phyloP scores from a whole-genome alignment of 176 grass and related monocot genomes.

The Raddia distichophylla region DNA sequence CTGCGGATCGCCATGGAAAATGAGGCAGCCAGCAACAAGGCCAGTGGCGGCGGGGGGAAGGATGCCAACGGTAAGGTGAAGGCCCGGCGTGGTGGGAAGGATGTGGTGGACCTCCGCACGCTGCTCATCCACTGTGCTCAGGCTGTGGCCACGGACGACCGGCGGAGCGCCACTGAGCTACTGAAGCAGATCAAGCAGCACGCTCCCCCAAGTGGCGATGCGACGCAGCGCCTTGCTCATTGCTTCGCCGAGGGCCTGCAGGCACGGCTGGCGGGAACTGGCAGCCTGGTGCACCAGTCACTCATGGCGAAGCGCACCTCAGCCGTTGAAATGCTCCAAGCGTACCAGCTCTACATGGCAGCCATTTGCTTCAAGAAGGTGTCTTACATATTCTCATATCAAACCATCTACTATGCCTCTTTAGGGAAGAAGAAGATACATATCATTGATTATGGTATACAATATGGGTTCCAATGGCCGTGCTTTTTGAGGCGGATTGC shows the following conservation, averaged over 20 bases:
- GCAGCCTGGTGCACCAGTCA: slow-evolving; percentile 66
- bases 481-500: slow-evolving; percentile 60
- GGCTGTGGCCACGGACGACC: slow-evolving; percentile 67
- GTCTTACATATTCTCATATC: slow-evolving; percentile 50
- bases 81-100: slow-evolving; percentile 42
- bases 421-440: slow-evolving; percentile 66
- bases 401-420: slow-evolving; percentile 55
- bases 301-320: slow-evolving; percentile 69
- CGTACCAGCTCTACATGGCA: slow-evolving; percentile 79
- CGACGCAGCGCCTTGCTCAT: slow-evolving; percentile 71
- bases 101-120: slow-evolving; percentile 83
- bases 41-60: background rate
- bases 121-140: slow-evolving; percentile 86
- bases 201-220: slow-evolving; percentile 49
- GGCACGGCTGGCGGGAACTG: slow-evolving; percentile 63
- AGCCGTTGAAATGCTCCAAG: slow-evolving; percentile 48
- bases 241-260: slow-evolving; percentile 82
- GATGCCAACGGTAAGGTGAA: slow-evolving; percentile 34
- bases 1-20: slow-evolving; percentile 62
- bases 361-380: slow-evolving; percentile 87
- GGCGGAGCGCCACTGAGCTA: slow-evolving; percentile 66
- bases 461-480: slow-evolving; percentile 84
- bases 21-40: slow-evolving; percentile 39
- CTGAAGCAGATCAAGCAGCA: slow-evolving; percentile 81
- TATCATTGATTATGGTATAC: slow-evolving; percentile 73